Evolutionary conservation across 805 yeast species (phyloP).

Genomic region (Isabelozyma rhagii): DNA sequence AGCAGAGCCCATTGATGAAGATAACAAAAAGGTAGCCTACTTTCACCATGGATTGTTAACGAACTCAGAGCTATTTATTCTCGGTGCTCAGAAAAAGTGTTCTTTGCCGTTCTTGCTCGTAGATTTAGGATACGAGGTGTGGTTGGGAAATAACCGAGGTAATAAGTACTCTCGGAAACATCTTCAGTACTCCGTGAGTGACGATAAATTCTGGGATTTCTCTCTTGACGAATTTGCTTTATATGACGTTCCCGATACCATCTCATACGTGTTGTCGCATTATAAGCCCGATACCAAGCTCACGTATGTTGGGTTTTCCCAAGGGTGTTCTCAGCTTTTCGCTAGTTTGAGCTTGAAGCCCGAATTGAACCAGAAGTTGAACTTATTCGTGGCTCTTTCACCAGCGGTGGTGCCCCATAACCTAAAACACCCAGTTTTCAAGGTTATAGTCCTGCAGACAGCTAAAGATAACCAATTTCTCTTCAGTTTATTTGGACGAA

Average conservation of each 20-base stretch:
- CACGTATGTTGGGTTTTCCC: constrained; percentile 27
- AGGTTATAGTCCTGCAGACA: constrained; percentile 19
- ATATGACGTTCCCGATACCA: constrained; percentile 26
- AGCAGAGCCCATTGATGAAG: constrained; percentile 1
- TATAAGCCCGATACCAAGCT: constrained; percentile 14
- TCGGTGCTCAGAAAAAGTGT: constrained; percentile 19
- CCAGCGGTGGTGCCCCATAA: constrained; percentile 27
- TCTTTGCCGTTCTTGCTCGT: constrained; percentile 19
- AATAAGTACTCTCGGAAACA: constrained; percentile 30
- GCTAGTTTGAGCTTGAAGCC: constrained; percentile 29
- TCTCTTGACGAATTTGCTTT: constrained; percentile 30
- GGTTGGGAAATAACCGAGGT: constrained; percentile 25
- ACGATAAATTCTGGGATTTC: constrained; percentile 26
- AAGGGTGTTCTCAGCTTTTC: constrained; percentile 29
- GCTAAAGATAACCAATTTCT: constrained; percentile 23
- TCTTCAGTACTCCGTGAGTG: constrained; percentile 19
- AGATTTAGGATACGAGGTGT: constrained; percentile 20
- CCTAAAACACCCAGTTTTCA: constrained; percentile 20
- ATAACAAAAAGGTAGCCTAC: constrained; percentile 29
- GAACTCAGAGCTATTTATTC: constrained; percentile 35
- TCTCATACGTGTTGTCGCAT: constrained; percentile 16
- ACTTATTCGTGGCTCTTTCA: constrained; percentile 25
- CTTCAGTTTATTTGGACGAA: constrained; percentile 21
- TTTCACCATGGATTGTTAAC: constrained; percentile 32
- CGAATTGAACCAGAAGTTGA: constrained; percentile 15